A percentile compares a stretch with the other conserved stretches of the same genome.
phyloP scores from a whole-genome alignment of 257 asterid species.

The Fraxinus americana region DNA sequence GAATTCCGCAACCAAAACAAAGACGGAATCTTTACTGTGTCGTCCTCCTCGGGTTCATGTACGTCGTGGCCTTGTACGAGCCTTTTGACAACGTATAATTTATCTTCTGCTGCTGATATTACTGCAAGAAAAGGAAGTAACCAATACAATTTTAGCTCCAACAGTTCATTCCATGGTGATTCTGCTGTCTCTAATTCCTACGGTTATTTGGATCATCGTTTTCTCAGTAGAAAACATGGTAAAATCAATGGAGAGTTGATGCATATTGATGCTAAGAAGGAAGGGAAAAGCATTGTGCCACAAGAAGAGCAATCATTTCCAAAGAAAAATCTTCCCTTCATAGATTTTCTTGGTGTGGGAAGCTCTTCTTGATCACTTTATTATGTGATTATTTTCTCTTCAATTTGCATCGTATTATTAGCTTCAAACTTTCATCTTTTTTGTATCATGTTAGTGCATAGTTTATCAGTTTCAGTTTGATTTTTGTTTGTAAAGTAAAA shows the following conservation, averaged over 20 bases:
- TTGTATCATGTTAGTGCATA: neutral
- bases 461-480: neutral
- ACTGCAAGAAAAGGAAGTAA: slow-evolving; percentile 23
- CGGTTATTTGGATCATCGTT: slow-evolving; percentile 2
- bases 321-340: slow-evolving; percentile 41
- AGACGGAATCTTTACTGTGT: slow-evolving; percentile 30
- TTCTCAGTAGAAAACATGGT: slow-evolving; percentile 5
- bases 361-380: slow-evolving; percentile 29
- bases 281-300: slow-evolving; percentile 14
- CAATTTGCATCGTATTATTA: neutral
- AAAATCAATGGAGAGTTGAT: neutral
- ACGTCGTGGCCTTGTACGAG: slow-evolving; percentile 32
- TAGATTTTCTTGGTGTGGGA: slow-evolving; percentile 61
- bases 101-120: slow-evolving; percentile 21
- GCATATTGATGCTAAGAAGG: slow-evolving; percentile 19
- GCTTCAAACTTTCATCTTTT: neutral
- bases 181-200: slow-evolving; percentile 10
- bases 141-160: slow-evolving; percentile 16
- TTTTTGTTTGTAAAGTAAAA: neutral
- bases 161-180: slow-evolving; percentile 6
- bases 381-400: neutral
- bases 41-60: slow-evolving; percentile 30
- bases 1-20: slow-evolving; percentile 33
- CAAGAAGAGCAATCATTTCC: slow-evolving; percentile 22
- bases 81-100: neutral